A percentile compares a stretch with the other conserved stretches of the same genome.
Conservation (phyloP, 441 rosid genomes). For the Gossypium schwendimanii region DNA sequence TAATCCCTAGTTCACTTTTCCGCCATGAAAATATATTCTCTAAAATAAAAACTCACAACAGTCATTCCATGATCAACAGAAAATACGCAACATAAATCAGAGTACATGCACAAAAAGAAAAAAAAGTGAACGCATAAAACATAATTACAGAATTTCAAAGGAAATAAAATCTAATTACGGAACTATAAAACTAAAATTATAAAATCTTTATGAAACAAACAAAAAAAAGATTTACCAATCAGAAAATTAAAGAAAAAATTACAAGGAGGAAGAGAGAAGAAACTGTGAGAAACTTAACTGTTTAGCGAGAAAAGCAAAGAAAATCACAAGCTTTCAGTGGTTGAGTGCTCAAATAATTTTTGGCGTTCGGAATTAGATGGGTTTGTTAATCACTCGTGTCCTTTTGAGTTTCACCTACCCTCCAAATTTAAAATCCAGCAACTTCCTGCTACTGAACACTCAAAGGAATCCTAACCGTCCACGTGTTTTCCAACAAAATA, state of each 20-base stretch:
- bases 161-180: background rate
- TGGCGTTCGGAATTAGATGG: background rate
- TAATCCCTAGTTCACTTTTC: background rate
- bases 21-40: background rate
- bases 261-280: background rate
- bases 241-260: background rate
- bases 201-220: background rate
- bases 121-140: background rate
- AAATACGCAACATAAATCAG: background rate
- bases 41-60: background rate
- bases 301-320: background rate
- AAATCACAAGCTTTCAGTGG: background rate
- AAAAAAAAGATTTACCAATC: background rate
- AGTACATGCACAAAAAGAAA: background rate
- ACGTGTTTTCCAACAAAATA: background rate
- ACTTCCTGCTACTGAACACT: background rate
- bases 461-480: slow-evolving; percentile 5
- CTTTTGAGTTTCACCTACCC: background rate
- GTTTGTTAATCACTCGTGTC: background rate
- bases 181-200: background rate
- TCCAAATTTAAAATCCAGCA: background rate
- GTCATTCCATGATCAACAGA: too few species aligned
- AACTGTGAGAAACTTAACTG: background rate
- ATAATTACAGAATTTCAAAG: background rate
- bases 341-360: background rate